Percentiles rank a stretch among this genome's conserved stretches.
These are phyloP conservation scores for Pseudozyma pruni DNA, from an alignment of 1,284 basidiomycete species.

Conservation along the genomic window DNA sequence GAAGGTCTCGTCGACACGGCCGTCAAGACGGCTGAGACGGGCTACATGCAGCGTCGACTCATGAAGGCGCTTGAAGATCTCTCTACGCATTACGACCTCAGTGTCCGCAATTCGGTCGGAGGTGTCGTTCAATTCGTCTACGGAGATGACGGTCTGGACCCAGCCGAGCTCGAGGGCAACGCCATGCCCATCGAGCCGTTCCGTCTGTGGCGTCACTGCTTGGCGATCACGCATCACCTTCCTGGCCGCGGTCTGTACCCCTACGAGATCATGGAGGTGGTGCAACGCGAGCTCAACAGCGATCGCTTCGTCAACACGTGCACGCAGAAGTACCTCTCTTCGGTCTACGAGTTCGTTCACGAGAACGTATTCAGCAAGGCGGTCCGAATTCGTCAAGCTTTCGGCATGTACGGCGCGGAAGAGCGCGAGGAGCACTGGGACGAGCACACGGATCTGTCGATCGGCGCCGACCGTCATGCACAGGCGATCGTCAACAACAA, in stretches of 20 bases:
- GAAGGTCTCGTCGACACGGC: conserved; percentile 99
- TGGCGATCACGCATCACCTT: conserved; percentile 72
- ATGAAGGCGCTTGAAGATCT: conserved; percentile 99
- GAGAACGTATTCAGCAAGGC: conserved; percentile 78
- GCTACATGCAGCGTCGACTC: conserved; percentile 97
- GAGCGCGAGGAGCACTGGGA: conserved; percentile 82
- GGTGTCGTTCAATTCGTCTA: conserved; percentile 98
- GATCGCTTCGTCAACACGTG: conserved; percentile 72
- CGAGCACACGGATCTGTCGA: conserved; percentile 78
- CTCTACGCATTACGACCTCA: conserved; percentile 94
- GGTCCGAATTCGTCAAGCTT: conserved; percentile 77
- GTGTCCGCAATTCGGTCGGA: conserved; percentile 94
- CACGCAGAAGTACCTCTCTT: conserved; percentile 80
- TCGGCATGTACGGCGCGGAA: conserved; percentile 86
- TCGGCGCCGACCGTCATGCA: conserved; percentile 76
- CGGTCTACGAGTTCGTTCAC: conserved; percentile 80
- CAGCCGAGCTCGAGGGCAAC: conserved; percentile 93
- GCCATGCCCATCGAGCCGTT: conserved; percentile 76
- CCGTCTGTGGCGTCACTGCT: conserved; percentile 87
- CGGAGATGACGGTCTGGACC: conserved; percentile 96
- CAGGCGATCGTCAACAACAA: conserved; percentile 82
- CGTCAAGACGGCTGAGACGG: conserved; percentile 99
- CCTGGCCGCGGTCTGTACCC: conserved; percentile 78
- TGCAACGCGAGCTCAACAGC: conserved; percentile 75
- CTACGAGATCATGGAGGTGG: conserved; percentile 83